Percentiles rank a stretch among this genome's conserved stretches.
Evolutionary conservation across 306 rosid genomes (phyloP).

Genomic region (Gastrolobium bilobum): DNA sequence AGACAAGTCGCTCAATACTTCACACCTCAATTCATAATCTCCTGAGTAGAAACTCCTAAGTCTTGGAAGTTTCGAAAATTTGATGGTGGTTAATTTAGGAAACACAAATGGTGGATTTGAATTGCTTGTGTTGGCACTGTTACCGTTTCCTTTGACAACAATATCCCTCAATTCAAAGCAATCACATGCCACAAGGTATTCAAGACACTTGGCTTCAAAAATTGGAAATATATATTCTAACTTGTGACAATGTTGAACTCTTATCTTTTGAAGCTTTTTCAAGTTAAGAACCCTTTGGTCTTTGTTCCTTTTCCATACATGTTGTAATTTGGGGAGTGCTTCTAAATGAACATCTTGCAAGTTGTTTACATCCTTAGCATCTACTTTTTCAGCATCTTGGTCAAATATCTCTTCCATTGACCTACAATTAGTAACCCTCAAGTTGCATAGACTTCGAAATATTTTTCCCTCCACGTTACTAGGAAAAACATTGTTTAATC

Average conservation of each 20-base stretch:
- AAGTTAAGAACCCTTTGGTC: background rate
- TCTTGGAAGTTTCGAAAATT: background rate
- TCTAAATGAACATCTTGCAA: slow-evolving; percentile 21
- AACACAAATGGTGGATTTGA: background rate
- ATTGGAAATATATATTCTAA: slow-evolving; percentile 41
- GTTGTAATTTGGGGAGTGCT: slow-evolving; percentile 37
- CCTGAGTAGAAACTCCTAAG: slow-evolving; percentile 26
- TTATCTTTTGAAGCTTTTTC: background rate
- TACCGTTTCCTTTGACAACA: background rate
- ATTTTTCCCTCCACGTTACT: background rate
- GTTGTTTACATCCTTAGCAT: background rate
- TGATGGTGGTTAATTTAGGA: slow-evolving; percentile 22
- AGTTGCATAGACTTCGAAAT: background rate
- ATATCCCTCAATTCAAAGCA: slow-evolving; percentile 10
- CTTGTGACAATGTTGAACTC: background rate
- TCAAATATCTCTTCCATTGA: slow-evolving; percentile 22
- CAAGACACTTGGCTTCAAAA: background rate
- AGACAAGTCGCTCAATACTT: background rate
- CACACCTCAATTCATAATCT: background rate
- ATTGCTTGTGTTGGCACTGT: background rate
- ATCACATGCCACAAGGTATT: background rate
- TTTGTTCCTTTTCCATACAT: slow-evolving; percentile 36
- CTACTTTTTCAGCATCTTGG: background rate
- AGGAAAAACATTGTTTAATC: slow-evolving; percentile 17
- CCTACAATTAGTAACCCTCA: slow-evolving; percentile 35